These are phyloP conservation scores for Hyaloscypha variabilis DNA, from an alignment of 495 filamentous ascomycete genomes.

Conservation along the genomic window DNA sequence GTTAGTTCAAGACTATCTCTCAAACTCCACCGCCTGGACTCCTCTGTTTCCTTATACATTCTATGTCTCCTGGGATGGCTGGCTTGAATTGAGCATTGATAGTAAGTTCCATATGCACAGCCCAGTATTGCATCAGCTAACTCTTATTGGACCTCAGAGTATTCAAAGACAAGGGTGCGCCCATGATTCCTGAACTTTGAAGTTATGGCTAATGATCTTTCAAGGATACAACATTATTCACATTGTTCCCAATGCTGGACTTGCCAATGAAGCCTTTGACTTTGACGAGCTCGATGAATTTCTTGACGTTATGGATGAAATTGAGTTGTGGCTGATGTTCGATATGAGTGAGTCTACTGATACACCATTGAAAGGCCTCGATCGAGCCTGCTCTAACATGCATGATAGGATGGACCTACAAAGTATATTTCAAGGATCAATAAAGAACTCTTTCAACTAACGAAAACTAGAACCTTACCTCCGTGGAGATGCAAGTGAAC, in stretches of 20 bases:
- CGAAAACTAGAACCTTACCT: slow-evolving; percentile 46
- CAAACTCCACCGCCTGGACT: slow-evolving; percentile 13
- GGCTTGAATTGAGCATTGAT: slow-evolving; percentile 47
- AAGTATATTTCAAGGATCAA: background rate
- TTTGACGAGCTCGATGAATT: slow-evolving; percentile 45
- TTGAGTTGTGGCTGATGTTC: slow-evolving; percentile 63
- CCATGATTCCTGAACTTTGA: background rate
- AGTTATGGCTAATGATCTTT: slow-evolving; percentile 39
- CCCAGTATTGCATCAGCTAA: background rate
- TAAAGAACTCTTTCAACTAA: background rate
- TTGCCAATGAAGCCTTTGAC: slow-evolving; percentile 44
- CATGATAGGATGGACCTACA: slow-evolving; percentile 19
- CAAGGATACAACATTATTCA: slow-evolving; percentile 57
- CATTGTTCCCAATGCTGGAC: slow-evolving; percentile 41
- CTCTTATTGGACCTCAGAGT: slow-evolving; percentile 2
- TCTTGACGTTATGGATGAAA: slow-evolving; percentile 54
- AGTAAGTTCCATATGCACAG: slow-evolving; percentile 23
- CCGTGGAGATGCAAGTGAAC: slow-evolving; percentile 53
- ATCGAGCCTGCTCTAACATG: slow-evolving; percentile 5
- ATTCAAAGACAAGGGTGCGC: slow-evolving; percentile 15
- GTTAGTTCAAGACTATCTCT: slow-evolving; percentile 40
- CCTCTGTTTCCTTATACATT: slow-evolving; percentile 65
- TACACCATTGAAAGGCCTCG: slow-evolving; percentile 36
- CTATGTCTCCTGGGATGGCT: slow-evolving; percentile 56
- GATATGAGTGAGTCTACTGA: slow-evolving; percentile 54